These are phyloP conservation scores for Fusarium sp. DNA, from an alignment of 2,329 filamentous ascomycete species.

Conservation along the genomic window DNA sequence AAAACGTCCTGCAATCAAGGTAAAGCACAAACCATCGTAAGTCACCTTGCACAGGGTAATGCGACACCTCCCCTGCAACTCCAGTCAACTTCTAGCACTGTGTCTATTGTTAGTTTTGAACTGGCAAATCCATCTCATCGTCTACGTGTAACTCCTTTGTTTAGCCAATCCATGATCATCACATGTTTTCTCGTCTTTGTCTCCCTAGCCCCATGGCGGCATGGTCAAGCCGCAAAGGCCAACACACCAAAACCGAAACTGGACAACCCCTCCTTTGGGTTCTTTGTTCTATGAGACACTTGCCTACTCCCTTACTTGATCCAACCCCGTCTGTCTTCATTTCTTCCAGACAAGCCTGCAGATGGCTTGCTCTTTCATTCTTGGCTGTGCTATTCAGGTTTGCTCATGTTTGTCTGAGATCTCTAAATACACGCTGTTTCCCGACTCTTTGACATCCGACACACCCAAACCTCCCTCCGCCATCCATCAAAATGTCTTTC, in stretches of 20 bases:
- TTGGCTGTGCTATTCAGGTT: background rate
- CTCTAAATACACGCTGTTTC: background rate
- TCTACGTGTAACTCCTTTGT: background rate
- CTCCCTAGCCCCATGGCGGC: background rate
- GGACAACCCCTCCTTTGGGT: background rate
- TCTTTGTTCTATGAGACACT: background rate
- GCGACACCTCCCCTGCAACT: background rate
- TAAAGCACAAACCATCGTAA: background rate
- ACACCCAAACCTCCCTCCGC: background rate
- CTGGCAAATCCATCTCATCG: background rate
- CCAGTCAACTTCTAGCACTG: background rate
- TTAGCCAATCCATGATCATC: background rate
- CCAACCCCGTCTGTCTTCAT: background rate
- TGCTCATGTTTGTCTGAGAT: background rate
- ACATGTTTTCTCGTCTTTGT: background rate
- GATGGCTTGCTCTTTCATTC: background rate
- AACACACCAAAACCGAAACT: background rate
- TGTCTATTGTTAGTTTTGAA: background rate
- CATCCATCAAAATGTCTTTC: background rate
- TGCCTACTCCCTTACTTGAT: background rate
- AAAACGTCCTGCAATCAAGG: background rate
- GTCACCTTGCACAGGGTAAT: background rate
- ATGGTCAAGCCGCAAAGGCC: background rate
- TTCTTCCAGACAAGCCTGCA: background rate
- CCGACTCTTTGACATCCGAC: background rate